Base-by-base conservation (phyloP, 2,329 filamentous ascomycete species). In the Clarireedia hainanense region DNA sequence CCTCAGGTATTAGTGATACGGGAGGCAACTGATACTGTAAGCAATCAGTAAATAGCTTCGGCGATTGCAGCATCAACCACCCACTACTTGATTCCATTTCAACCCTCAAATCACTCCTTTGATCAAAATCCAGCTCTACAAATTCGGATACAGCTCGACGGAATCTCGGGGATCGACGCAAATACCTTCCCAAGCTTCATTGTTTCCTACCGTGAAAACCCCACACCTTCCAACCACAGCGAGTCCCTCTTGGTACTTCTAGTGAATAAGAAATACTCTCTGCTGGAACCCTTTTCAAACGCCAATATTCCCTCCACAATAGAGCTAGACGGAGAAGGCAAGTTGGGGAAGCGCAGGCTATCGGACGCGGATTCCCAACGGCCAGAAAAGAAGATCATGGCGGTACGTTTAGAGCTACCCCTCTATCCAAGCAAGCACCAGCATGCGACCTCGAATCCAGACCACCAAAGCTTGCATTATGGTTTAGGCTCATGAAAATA, bases 301-400 rank as follows among this genome's bases (percentile, higher is more conserved):
- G 64, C 56, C 66, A 66, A 61, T 30, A 69, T 69, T 68, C 60
- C 65, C 54, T 64, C 65, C 51, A 61, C 63, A 56, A 56, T 63
- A 45, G 50, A 57, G 30, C 12, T 52, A 49, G 57, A 63, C 57
- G 62, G 61, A 50, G 61, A 61, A 62, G 67, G 63, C 74, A 80
- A 80, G 72, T 78, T 80, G 80, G 81, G 80, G 77, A 86, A 86
- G 76, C 81, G 83, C 73, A 86, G 83, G 73, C 74, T 83, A 66
- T 85, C 83, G 63, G 74, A 75, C 74, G 79, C 79, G 75, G 80
- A 82, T 69, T 71, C 74, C 71, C 73, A 76, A 70, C 75, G 76
- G 66, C 76, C 76, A 70, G 74, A 74, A 50, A 84, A 84, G 73
- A 77, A 76, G 74, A 78, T 69, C 70, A 84, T 84, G 80, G 74